Percentiles rank a stretch among this genome's conserved stretches.
These are phyloP conservation scores for Hura crepitans DNA, from an alignment of 441 rosid species.

Conservation along the genomic window DNA sequence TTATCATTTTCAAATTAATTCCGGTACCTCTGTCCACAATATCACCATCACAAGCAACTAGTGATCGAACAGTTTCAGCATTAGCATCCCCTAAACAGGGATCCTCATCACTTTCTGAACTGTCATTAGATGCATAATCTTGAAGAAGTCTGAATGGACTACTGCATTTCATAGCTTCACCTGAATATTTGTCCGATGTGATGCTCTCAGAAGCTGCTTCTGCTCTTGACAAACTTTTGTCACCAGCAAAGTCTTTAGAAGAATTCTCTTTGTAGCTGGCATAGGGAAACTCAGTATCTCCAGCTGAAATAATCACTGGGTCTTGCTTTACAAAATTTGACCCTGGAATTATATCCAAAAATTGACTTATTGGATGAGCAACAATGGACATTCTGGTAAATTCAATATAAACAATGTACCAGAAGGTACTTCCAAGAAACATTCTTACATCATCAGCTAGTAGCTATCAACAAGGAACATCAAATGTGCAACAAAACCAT, in stretches of 20 bases:
- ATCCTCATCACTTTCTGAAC: conserved; percentile 34
- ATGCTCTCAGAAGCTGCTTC: conserved; percentile 22
- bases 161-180: conserved; percentile 25
- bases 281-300: conserved; percentile 21
- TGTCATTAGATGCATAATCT: conserved; percentile 48
- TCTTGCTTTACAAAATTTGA: conserved; percentile 23
- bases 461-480: background rate
- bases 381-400: background rate
- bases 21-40: conserved; percentile 16
- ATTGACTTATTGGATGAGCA: conserved; percentile 3
- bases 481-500: background rate
- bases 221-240: conserved; percentile 12
- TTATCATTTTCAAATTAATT: conserved; percentile 21
- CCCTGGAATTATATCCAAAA: conserved; percentile 23
- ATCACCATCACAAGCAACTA: conserved; percentile 14
- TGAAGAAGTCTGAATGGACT: conserved; percentile 49
- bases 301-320: conserved; percentile 23
- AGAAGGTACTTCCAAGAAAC: conserved; percentile 8
- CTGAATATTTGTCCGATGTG: conserved; percentile 20
- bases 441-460: conserved; percentile 1
- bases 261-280: conserved; percentile 23
- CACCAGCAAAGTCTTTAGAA: conserved; percentile 10
- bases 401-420: background rate
- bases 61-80: conserved; percentile 12
- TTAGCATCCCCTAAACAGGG: conserved; percentile 14